phyloP scores from a whole-genome alignment of 352 stramenopile species.

The Phytopythium chamaehyphon region DNA sequence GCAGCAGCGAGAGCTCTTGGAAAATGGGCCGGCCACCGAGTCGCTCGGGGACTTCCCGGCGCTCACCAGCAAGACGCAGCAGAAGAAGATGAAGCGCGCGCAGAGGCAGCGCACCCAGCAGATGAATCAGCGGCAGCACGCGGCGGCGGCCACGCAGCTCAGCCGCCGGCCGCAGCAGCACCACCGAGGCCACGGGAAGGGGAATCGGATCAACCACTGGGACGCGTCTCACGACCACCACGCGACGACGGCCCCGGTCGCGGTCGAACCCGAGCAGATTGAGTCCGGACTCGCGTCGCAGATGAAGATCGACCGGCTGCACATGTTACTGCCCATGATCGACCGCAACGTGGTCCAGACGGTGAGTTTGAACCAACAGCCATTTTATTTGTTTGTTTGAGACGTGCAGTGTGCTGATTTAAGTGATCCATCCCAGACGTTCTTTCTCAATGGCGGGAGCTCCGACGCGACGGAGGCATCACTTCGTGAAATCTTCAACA shows the following conservation, averaged over 20 bases:
- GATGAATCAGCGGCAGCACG: not conserved
- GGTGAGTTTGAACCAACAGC: conserved; percentile 14
- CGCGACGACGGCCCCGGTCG: not conserved
- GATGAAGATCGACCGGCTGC: conserved; percentile 62
- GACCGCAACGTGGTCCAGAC: conserved; percentile 51
- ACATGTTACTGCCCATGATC: conserved; percentile 50
- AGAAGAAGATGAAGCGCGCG: conserved; percentile 23
- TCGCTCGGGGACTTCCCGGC: conserved; percentile 55
- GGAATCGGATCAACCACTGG: not conserved
- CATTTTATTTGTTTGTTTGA: conserved; percentile 5
- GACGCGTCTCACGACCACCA: conserved; percentile 34
- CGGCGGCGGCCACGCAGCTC: too few relatives aligned
- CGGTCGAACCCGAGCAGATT: conserved; percentile 6
- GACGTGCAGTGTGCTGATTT: not conserved
- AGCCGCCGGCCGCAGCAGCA: too few relatives aligned
- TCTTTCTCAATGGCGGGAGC: conserved; percentile 60
- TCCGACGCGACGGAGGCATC: conserved; percentile 61
- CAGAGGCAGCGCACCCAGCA: conserved; percentile 25
- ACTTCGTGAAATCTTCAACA: conserved; percentile 57
- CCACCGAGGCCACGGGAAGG: not conserved
- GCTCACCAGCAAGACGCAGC: conserved; percentile 32
- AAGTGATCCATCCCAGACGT: conserved; percentile 60
- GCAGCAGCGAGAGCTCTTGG: conserved; percentile 14
- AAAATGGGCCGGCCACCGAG: conserved; percentile 31
- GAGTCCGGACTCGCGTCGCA: conserved; percentile 58